Base-by-base conservation (phyloP, 2,329 filamentous ascomycete genomes). In the Rutstroemia sp. region DNA sequence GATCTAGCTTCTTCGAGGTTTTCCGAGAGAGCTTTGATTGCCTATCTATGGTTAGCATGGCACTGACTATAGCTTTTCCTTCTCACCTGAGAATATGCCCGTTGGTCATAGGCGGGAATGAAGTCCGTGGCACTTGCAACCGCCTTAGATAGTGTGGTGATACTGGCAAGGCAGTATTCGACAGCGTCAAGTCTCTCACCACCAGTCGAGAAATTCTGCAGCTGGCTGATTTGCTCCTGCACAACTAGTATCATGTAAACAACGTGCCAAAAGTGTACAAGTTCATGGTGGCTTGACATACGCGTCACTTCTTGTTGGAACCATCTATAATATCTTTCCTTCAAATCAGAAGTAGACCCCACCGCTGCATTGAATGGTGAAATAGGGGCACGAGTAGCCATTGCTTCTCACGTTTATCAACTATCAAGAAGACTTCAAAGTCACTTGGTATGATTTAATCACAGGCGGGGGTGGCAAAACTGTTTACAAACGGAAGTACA, bases 21-120 rank as follows among this genome's bases (percentile, higher is more conserved):
- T 56, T 92, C 88, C 18, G 86, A 86, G 14, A 96, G 76, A 16
- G 80, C 79, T 75, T 94, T 95, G 71, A 96, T 84, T 21, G 88
- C 82, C 83, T 66, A 18, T 7, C 5, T 3, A 46, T 45, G n/a
- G 16, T 57, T 90, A 63, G 65, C 42, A 25, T 49, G 45, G 16
- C 42, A 27, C 8, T 10, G 25, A 0, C 18, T 23, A 48, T 12
- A 56, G n/a, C 2, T 38, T 16, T 3, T 10, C 48, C 14, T 42
- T 52, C 66, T 54, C 72, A 91, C 89, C 74, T 92, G 85, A 45
- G 86, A 82, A 68, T 96, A 97, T 23, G 87, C 86, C 64, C 89
- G 83, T 70, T 94, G 90, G 67, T 97, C 94, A 69, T 96, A 95
- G 7, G 90, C 84, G 2, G 94, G 91, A 16, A 96, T 82, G 63